A percentile compares a stretch with the other conserved stretches of the same genome.
Evolutionary conservation across 352 stramenopile species (phyloP).

Genomic region (Pythium brassicae): DNA sequence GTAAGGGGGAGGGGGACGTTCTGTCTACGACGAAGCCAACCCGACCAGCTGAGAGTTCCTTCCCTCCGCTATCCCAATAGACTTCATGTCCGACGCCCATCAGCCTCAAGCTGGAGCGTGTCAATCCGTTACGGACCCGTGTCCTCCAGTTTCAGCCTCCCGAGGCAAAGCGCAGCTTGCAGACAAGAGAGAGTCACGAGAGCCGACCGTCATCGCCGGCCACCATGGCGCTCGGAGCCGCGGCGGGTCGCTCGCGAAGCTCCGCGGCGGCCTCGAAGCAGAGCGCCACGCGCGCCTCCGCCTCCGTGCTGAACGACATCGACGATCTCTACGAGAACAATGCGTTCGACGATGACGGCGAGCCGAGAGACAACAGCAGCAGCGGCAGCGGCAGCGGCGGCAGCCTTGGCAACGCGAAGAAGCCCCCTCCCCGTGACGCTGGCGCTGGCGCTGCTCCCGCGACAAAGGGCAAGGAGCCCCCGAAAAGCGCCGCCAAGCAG

Average conservation of each 20-base stretch:
- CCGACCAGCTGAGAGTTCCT: no score
- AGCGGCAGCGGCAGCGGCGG: constrained; percentile 13
- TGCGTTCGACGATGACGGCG: constrained; percentile 50
- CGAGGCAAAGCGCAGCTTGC: no score
- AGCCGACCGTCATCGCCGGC: no score
- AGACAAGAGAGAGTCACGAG: no score
- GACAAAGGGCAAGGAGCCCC: background rate
- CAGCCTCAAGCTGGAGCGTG: no score
- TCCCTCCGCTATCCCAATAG: no score
- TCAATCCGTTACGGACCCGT: no score
- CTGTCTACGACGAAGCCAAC: no score
- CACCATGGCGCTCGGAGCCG: constrained; percentile 22
- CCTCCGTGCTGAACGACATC: constrained; percentile 47
- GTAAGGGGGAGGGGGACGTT: constrained; percentile 24
- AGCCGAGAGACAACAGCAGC: constrained; percentile 10
- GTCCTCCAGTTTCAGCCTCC: no score
- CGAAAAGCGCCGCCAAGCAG: constrained; percentile 6
- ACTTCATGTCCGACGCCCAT: no score
- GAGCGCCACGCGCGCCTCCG: constrained; percentile 13
- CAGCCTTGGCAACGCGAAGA: constrained; percentile 9
- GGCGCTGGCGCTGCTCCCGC: background rate
- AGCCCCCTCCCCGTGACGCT: background rate
- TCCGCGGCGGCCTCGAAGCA: constrained; percentile 17
- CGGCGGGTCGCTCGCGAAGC: background rate
- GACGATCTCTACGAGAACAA: constrained; percentile 81